Evolutionary conservation across 305 asterid genomes (phyloP), one percentile per base, ranked within the genome.

Genomic region (Fraxinus dipetala): DNA sequence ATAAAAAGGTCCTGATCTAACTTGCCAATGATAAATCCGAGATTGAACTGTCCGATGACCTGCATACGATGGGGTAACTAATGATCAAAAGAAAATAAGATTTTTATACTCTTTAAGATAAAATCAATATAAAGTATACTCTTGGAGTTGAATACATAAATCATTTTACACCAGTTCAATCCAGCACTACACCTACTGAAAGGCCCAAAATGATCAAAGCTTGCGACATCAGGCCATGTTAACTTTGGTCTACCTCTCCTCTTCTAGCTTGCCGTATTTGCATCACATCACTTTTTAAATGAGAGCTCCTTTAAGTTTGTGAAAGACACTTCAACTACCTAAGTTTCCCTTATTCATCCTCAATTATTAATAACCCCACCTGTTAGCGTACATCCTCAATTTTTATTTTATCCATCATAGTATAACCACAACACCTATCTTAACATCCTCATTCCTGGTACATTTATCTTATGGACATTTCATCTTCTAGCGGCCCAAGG

Each of bases 31-130:
- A 96, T 94, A 87, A 96, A 96, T 75, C 98, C 98, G 78, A 94
- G 98, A 89, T 96, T 94, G 88, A 96, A 96, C 84, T 96, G 98
- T 82, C 99, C 99, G 75, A 96, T 89, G 80, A 93, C 96, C 98
- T 96, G 93, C 88, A 86, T 59, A 78, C 18, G 51, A 80, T 43
- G 54, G 77, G 54, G 72, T 82, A 78, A 77, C 75, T 16, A 82
- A 81, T 22, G 38, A 70, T 61, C 77, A 80, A n/a, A 76, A 86
- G 63, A 81, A 78, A 73, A 59, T 45, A 76, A 77, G 16, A 72
- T 72, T 63, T 69, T 45, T 18, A 78, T 59, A 38, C 38, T 24
- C 51, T 77, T 77, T 43, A 76, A 63, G 40, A 48, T 72, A 34
- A 34, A 34, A 76, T 51, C 78, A 85, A 30, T 40, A 79, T 18